Conservation (phyloP, 1,284 basidiomycete genomes). For the Irpex sp. region DNA sequence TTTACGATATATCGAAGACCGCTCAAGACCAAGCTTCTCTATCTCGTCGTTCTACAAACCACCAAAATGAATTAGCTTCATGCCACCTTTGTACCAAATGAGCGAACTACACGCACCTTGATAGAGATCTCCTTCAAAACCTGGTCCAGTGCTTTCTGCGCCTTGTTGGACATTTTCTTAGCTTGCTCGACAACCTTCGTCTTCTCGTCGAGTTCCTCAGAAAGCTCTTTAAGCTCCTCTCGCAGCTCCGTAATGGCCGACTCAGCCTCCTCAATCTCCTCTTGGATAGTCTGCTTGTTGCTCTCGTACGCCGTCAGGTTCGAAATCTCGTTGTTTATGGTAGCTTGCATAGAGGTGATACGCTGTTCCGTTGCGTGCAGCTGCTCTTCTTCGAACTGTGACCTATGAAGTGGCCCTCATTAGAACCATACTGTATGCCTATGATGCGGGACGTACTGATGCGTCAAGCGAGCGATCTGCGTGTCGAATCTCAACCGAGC, state of each 20-base stretch:
- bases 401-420: constrained; percentile 37
- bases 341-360: constrained; percentile 50
- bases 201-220: constrained; percentile 65
- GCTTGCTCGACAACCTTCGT: constrained; percentile 71
- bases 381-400: constrained; percentile 78
- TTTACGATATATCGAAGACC: constrained; percentile 85
- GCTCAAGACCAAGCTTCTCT: constrained; percentile 83
- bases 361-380: constrained; percentile 64
- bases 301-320: constrained; percentile 56
- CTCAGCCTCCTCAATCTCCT: constrained; percentile 66
- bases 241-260: constrained; percentile 56
- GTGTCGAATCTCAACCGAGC: constrained; percentile 82
- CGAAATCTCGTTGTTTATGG: constrained; percentile 52
- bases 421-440: not conserved
- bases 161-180: constrained; percentile 69
- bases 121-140: constrained; percentile 86
- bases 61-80: constrained; percentile 5
- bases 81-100: not conserved
- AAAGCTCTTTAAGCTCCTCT: constrained; percentile 58
- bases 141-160: constrained; percentile 78
- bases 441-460: constrained; percentile 62
- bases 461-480: constrained; percentile 83
- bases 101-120: constrained; percentile 58
- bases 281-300: constrained; percentile 56
- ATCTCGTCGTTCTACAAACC: constrained; percentile 84